Evolutionary conservation across 202 grass and related monocot genomes (phyloP), one percentile per base, ranked within the genome.

Genomic region (Zoysia matrella): DNA sequence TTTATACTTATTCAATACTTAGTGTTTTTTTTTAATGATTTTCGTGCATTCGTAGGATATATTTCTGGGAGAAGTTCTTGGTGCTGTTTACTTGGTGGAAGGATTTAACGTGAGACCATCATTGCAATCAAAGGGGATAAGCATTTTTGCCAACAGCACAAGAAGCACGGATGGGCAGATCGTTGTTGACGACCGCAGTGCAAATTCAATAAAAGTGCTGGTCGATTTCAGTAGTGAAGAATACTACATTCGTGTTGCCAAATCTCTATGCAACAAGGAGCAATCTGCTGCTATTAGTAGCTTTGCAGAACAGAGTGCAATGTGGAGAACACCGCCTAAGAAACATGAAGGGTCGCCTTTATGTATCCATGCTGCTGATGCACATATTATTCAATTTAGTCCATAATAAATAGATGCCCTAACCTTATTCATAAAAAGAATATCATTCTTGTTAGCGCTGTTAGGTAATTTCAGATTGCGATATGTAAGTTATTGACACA

Each of bases 51-150:
- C 10, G 4, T 74, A 97, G 91, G 87, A 86, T 76, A 93, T 94
- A 48, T 94, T 97, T 86, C 84, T 90, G 60, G 94, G 94, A 36
- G 94, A 97, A 92, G 50, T 97, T 67, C 85, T 92, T 86, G 91
- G 91, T n/a, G 94, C 89, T 62, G 85, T 94, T 80, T 94, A 82
- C 79, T 79, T 97, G 8, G 80, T 92, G 11, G 86, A 93, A 52
- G 76, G 79, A 44, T 77, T 74, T 13, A 82, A 86, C 30, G 52
- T 93, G 55, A 79, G 74, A 64, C 57, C 72, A 47, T 60, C 16
- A 52, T 22, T 86, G 47, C 64, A 82, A 77, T 10, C 72, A 53
- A 90, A 80, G 77, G 47, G 60, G 11, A 77, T 97, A 79, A 80
- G 51, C 8, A 65, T 91, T 18, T 44, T 88, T 73, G 83, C 80